These are phyloP conservation scores for Thalassiosira oceanica DNA, from an alignment of 352 stramenopile species.

Conservation along the genomic window DNA sequence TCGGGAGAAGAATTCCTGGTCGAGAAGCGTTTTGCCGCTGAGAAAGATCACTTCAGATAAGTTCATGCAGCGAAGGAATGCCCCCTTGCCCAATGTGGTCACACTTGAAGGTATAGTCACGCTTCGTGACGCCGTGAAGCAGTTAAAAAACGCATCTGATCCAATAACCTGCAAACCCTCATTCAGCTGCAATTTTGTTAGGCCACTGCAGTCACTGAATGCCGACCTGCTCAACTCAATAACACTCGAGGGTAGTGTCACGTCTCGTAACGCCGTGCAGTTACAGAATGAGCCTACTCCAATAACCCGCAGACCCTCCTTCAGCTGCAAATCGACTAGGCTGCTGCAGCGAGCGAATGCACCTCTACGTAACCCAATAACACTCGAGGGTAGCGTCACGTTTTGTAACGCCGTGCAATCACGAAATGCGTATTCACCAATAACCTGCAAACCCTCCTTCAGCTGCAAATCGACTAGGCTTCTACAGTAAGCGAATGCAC, in stretches of 20 bases:
- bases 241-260: not conserved
- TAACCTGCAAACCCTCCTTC: slow-evolving; percentile 1
- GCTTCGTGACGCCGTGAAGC: not conserved
- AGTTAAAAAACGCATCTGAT: not conserved
- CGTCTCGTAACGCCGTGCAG: not conserved
- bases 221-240: not conserved
- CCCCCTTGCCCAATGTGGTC: not conserved
- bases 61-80: no score
- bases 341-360: not conserved
- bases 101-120: slow-evolving; percentile 1
- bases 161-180: not conserved
- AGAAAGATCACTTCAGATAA: no score
- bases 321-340: not conserved
- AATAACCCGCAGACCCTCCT: slow-evolving; percentile 5
- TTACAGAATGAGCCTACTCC: not conserved
- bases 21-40: no score
- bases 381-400: not conserved
- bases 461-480: not conserved
- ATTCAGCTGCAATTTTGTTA: not conserved
- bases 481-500: not conserved
- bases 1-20: no score
- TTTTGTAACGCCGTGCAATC: not conserved
- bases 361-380: not conserved
- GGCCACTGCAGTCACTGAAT: not conserved
- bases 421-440: not conserved